phyloP scores from a whole-genome alignment of 129 eudicot genomes.

The Saposhnikovia divaricata region DNA sequence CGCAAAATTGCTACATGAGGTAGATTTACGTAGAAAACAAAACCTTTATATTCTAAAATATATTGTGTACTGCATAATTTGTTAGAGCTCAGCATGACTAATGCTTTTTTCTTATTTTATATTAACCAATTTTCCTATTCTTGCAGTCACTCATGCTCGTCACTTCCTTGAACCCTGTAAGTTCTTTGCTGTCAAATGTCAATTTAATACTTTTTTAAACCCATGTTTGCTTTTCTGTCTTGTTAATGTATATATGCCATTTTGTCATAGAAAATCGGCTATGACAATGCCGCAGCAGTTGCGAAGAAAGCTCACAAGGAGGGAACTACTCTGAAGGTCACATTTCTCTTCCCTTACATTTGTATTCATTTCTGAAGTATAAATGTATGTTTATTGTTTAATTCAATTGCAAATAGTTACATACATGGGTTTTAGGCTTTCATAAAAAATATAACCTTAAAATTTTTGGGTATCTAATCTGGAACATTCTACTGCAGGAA shows the following conservation, averaged over 20 bases:
- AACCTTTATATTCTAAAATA: not conserved
- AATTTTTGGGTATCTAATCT: not conserved
- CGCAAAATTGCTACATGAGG: slow-evolving; percentile 78
- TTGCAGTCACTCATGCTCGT: slow-evolving; percentile 99
- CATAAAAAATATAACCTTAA: not conserved
- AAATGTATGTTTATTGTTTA: not conserved
- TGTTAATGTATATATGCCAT: slow-evolving; percentile 8
- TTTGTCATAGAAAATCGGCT: slow-evolving; percentile 76
- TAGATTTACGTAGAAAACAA: slow-evolving; percentile 9
- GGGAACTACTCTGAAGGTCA: slow-evolving; percentile 85
- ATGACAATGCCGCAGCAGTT: slow-evolving; percentile 94
- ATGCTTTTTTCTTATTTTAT: not conserved
- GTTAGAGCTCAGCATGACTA: slow-evolving; percentile 4
- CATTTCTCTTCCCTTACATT: not conserved
- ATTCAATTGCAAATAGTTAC: too few relatives aligned
- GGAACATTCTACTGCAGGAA: slow-evolving; percentile 47
- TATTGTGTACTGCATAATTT: not conserved
- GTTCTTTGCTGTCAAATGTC: slow-evolving; percentile 13
- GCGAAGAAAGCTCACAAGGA: slow-evolving; percentile 98
- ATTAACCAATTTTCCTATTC: not conserved
- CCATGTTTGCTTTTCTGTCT: not conserved
- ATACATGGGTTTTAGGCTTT: not conserved
- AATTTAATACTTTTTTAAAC: not conserved
- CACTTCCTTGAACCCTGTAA: slow-evolving; percentile 95
- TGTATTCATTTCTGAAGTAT: not conserved